Base-by-base conservation (phyloP, 768 basidiomycete species). In the Psilocybe tampanensis region DNA sequence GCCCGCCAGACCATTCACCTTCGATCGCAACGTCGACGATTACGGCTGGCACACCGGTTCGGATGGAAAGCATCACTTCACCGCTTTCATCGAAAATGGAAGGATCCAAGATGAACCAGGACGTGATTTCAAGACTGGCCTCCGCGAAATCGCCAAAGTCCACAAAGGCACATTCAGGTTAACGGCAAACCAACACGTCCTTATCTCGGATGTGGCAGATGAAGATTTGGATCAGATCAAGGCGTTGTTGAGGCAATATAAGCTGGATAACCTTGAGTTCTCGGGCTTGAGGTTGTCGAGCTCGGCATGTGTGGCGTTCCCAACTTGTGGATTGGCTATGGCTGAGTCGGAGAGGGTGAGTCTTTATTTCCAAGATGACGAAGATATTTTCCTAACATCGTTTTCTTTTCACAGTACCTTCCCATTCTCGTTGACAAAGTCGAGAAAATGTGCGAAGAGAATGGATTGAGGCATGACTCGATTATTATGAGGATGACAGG, bases 401-500 rank as follows among this genome's bases (percentile, higher is more conserved):
- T 17, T 45, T 12, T 45, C 44, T 24, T 26, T 54, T 8, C 39
- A 54, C 63, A 92, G 89, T 99, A 98, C 72, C 79, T 99, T 12
- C 97, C 96, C 15, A 66, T 98, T 13, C 86, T 98, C 39, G 80
- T 98, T 56, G 89, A 93, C 74, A 98, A 98, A 75, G 89, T 98
- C 17, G 96, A 99, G 77, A 86, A 87, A 74, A 89, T 98, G 6
- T 92, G 91, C 67, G 97, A 98, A 70, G 92, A 95, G 70, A 90
- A 87, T 64, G 96, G 96, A 18, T 78, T 98, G 41, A 82, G 96
- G 44, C 89, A 97, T 69, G 96, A 99, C 72, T 87, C 90, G 2
- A 96, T 98, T 62, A 86, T 98, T 58, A 98, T 99, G 96, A 85
- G 96, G 52, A 98, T 98, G 95, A 98, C 95, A 15, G 96, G 96